These are phyloP conservation scores for Erodium moschatum DNA, from an alignment of 441 rosid species.

Conservation along the genomic window DNA sequence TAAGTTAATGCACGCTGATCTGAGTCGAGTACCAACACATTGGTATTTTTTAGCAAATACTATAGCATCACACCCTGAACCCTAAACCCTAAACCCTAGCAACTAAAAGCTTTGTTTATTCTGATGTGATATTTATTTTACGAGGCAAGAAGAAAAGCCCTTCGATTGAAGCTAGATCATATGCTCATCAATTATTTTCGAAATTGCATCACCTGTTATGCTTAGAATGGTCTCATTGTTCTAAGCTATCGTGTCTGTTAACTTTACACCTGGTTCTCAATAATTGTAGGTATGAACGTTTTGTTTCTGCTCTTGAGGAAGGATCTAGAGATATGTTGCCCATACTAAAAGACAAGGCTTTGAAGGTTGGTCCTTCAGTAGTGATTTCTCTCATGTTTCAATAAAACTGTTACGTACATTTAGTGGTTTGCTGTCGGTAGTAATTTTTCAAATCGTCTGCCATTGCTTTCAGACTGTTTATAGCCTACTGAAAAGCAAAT, in stretches of 20 bases:
- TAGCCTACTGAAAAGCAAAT: slow-evolving; percentile 64
- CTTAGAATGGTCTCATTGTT: no score
- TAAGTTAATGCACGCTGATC: not conserved
- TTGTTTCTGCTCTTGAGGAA: slow-evolving; percentile 76
- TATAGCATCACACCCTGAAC: not conserved
- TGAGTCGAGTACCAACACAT: not conserved
- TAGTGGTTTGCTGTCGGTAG: not conserved
- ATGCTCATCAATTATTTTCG: not conserved
- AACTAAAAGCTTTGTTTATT: no score
- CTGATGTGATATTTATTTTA: no score
- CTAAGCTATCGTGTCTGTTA: not conserved
- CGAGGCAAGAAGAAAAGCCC: no score
- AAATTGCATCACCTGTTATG: not conserved
- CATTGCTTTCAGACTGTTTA: slow-evolving; percentile 55
- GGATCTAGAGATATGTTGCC: slow-evolving; percentile 88
- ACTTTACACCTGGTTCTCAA: slow-evolving; percentile 12
- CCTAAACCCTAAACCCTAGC: no score
- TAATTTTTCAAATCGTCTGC: not conserved
- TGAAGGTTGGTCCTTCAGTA: slow-evolving; percentile 47
- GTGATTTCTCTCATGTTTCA: not conserved
- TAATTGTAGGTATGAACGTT: slow-evolving; percentile 66
- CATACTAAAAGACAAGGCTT: slow-evolving; percentile 69
- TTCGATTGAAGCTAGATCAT: no score
- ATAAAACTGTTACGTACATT: not conserved
- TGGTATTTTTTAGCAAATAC: not conserved